Evolutionary conservation across 352 stramenopile genomes (phyloP).

Genomic region (Aphanomyces astaci): DNA sequence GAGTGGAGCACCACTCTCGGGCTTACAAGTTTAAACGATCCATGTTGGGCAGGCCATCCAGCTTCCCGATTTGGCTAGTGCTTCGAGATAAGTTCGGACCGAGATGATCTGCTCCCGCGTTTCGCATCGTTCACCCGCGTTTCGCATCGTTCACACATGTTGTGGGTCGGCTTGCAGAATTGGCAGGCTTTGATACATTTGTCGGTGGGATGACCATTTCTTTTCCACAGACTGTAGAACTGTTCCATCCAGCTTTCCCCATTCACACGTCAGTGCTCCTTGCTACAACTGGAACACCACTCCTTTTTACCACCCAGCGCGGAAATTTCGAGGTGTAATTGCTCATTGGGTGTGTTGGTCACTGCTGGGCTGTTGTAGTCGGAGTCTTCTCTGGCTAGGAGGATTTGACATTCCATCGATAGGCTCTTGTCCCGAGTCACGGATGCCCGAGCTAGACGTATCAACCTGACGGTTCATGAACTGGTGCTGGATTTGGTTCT

Average conservation of each 20-base stretch:
- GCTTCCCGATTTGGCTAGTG: too few relatives aligned
- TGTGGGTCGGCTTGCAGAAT: not conserved
- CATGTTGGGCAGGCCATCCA: not conserved
- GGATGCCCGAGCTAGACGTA: too few relatives aligned
- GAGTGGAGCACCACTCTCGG: not conserved
- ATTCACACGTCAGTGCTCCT: not conserved
- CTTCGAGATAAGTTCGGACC: not conserved
- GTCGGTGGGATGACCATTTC: not conserved
- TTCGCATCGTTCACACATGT: not conserved
- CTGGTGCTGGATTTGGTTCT: too few relatives aligned
- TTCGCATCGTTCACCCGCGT: not conserved
- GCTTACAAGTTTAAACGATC: not conserved
- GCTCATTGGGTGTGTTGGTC: too few relatives aligned
- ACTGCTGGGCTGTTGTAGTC: too few relatives aligned
- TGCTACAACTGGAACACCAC: not conserved
- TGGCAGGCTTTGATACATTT: not conserved
- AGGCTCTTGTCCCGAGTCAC: too few relatives aligned
- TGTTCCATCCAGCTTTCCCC: not conserved
- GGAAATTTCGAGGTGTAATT: too few relatives aligned
- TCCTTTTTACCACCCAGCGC: not conserved
- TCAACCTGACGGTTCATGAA: too few relatives aligned
- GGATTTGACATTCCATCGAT: too few relatives aligned
- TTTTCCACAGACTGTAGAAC: not conserved
- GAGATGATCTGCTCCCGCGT: not conserved
- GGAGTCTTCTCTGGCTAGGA: too few relatives aligned